phyloP scores from a whole-genome alignment of 139 green algal genomes.

The Chlamydomonas sphaeroides region DNA sequence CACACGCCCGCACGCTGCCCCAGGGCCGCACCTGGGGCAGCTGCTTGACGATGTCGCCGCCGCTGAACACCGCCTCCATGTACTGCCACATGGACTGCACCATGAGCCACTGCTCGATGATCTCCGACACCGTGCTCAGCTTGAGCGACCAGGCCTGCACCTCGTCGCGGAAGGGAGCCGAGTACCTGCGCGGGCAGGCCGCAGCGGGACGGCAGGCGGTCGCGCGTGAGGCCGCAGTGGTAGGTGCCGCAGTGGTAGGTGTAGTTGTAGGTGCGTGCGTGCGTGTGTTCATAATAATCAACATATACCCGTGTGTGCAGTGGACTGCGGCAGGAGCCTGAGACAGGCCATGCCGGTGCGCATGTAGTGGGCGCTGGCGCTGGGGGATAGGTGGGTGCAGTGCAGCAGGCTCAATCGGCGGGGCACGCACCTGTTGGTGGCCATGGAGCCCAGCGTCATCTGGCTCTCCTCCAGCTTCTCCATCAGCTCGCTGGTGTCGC shows the following conservation, averaged over 20 bases:
- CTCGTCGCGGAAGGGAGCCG: slow-evolving; percentile 83
- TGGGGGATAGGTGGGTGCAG: no score
- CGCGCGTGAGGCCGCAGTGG: no score
- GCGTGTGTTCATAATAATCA: no score
- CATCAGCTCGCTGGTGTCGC: slow-evolving; percentile 91
- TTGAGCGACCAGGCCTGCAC: slow-evolving; percentile 85
- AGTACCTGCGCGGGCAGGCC: slow-evolving; percentile 60
- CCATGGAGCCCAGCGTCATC: slow-evolving; percentile 93
- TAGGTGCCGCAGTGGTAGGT: neutral
- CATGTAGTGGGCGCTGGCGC: no score
- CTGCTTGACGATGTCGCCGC: slow-evolving; percentile 97
- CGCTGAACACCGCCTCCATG: slow-evolving; percentile 95
- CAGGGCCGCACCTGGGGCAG: no score
- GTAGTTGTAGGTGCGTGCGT: no score
- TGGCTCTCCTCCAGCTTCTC: slow-evolving; percentile 96
- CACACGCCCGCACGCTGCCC: no score
- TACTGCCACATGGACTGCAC: slow-evolving; percentile 97
- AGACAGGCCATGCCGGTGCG: no score
- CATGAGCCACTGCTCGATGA: slow-evolving; percentile 94
- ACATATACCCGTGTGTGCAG: no score
- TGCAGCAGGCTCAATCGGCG: no score
- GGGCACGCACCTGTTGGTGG: slow-evolving; percentile 79
- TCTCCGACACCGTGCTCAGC: slow-evolving; percentile 90
- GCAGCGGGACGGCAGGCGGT: no score
- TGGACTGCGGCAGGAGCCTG: no score